Evolutionary conservation across 805 yeast species (phyloP).

Genomic region (Candida sithepensis): DNA sequence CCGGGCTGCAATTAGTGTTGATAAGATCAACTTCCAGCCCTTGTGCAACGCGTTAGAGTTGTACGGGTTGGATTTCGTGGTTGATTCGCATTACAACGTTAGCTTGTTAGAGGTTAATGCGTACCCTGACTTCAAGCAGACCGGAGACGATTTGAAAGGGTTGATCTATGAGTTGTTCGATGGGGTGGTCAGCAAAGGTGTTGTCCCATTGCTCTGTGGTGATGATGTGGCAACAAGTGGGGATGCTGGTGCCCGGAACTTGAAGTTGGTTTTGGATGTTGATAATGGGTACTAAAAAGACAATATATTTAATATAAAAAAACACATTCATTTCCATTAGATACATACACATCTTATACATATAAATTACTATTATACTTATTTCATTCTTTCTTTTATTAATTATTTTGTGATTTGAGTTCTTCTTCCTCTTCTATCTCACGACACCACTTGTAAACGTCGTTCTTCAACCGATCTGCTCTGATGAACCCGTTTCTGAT

Average conservation of each 20-base stretch:
- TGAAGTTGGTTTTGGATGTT: constrained; percentile 37
- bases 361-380: background rate
- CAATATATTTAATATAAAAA: no score
- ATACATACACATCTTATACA: constrained; percentile 3
- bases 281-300: constrained; percentile 5
- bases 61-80: constrained; percentile 85
- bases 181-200: constrained; percentile 44
- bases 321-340: no score
- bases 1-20: constrained; percentile 76
- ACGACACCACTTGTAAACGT: constrained; percentile 76
- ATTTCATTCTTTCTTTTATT: background rate
- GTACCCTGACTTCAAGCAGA: constrained; percentile 95
- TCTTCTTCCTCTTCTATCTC: constrained; percentile 65
- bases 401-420: constrained; percentile 2
- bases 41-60: constrained; percentile 78
- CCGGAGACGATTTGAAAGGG: constrained; percentile 70
- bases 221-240: constrained; percentile 4
- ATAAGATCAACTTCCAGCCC: constrained; percentile 82
- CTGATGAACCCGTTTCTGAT: constrained; percentile 73
- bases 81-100: constrained; percentile 53
- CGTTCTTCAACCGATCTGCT: constrained; percentile 70
- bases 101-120: constrained; percentile 82
- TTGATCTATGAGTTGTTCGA: constrained; percentile 67
- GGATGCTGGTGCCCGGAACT: constrained; percentile 3
- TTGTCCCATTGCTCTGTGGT: constrained; percentile 44